These are phyloP conservation scores for Myxozyma kluyveri DNA, from an alignment of 805 yeast species.

Conservation along the genomic window DNA sequence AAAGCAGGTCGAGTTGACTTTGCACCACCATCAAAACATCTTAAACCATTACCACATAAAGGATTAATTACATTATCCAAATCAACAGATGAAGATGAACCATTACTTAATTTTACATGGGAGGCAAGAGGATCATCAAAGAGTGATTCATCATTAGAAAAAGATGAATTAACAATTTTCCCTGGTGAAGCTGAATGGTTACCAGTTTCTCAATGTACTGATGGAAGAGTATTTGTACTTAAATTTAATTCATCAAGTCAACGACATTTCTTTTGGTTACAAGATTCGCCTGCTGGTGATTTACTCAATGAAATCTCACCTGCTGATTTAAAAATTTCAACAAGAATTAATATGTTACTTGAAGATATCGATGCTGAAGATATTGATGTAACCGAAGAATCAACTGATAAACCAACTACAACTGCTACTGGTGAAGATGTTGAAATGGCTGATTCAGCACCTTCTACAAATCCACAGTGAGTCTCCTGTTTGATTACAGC, in stretches of 20 bases:
- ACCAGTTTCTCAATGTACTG: constrained; percentile 62
- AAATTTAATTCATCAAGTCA: constrained; percentile 64
- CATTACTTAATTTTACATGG: constrained; percentile 71
- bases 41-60: constrained; percentile 68
- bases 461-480: constrained; percentile 17
- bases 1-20: constrained; percentile 76
- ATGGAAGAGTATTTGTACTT: constrained; percentile 75
- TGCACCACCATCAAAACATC: constrained; percentile 56
- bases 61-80: constrained; percentile 63
- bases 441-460: constrained; percentile 24
- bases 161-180: constrained; percentile 61
- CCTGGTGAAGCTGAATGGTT: constrained; percentile 85
- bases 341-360: constrained; percentile 50
- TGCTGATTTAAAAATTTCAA: constrained; percentile 53
- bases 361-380: constrained; percentile 40
- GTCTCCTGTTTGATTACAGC: constrained; percentile 3
- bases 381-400: background rate
- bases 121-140: constrained; percentile 53
- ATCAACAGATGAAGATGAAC: constrained; percentile 62
- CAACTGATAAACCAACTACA: background rate
- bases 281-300: constrained; percentile 63
- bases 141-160: constrained; percentile 39
- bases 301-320: constrained; percentile 54
- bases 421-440: constrained; percentile 17
- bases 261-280: constrained; percentile 64